Percentiles rank a stretch among this genome's conserved stretches.
Evolutionary conservation across 495 filamentous ascomycete species (phyloP).

Genomic region (Tirmania nivea): DNA sequence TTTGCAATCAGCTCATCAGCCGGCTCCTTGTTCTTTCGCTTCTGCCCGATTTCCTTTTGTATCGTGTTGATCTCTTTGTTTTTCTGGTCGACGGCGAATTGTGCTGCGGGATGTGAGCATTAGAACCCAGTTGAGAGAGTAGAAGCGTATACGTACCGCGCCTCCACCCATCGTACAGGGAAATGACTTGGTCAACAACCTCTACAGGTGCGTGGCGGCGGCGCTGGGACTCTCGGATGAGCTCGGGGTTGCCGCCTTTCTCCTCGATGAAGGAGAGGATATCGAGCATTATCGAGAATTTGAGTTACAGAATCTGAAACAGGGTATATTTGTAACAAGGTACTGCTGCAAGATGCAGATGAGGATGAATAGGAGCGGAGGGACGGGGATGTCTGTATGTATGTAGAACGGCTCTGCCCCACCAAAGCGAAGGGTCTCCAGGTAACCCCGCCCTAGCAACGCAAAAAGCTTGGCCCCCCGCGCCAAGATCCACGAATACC

Average conservation of each 20-base stretch:
- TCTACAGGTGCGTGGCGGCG: conserved; percentile 57
- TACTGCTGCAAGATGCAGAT: too few species aligned
- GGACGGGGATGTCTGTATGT: too few species aligned
- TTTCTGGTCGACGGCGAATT: conserved; percentile 61
- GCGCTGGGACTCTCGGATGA: conserved; percentile 74
- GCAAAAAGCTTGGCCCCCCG: too few species aligned
- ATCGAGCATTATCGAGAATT: conserved; percentile 39
- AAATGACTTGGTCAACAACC: conserved; percentile 74
- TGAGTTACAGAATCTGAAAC: neutral
- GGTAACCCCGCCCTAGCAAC: too few species aligned
- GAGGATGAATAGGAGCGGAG: too few species aligned
- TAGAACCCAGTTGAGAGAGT: neutral
- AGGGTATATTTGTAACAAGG: too few species aligned
- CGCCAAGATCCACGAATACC: too few species aligned
- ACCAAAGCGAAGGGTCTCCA: too few species aligned
- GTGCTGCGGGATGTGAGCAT: conserved; percentile 26
- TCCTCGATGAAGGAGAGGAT: conserved; percentile 63
- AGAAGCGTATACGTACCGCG: conserved; percentile 34
- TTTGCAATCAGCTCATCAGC: conserved; percentile 48
- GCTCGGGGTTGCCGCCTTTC: conserved; percentile 69
- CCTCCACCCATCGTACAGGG: conserved; percentile 68
- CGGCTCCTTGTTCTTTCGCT: conserved; percentile 91
- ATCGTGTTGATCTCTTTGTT: conserved; percentile 63
- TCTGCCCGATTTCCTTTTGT: conserved; percentile 72
- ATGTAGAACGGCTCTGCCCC: too few species aligned